Evolutionary conservation across 495 filamentous ascomycete species (phyloP).

Genomic region (Penicillium taxi): DNA sequence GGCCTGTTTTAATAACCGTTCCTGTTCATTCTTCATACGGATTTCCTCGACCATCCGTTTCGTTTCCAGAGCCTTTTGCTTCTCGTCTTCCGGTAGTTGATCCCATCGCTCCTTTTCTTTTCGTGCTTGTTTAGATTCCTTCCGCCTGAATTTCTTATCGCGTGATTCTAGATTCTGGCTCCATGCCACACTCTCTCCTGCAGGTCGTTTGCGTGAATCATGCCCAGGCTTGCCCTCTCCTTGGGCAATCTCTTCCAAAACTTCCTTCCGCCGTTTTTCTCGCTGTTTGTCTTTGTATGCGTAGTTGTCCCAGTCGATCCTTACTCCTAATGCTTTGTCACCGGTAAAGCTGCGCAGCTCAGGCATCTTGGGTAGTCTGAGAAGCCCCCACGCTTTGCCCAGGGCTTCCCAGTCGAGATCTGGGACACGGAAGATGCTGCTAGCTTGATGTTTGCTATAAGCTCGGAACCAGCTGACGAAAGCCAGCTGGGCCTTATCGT

Average conservation of each 20-base stretch:
- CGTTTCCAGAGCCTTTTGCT: conserved; percentile 58
- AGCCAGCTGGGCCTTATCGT: conserved; percentile 80
- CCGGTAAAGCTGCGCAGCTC: conserved; percentile 65
- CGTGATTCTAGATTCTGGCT: conserved; percentile 69
- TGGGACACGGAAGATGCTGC: conserved; percentile 77
- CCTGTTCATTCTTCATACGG: conserved; percentile 46
- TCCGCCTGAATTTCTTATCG: conserved; percentile 54
- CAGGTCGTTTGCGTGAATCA: conserved; percentile 24
- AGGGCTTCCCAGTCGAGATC: conserved; percentile 80
- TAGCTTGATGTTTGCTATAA: conserved; percentile 85
- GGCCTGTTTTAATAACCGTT: conserved; percentile 17
- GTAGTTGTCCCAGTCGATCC: conserved; percentile 51
- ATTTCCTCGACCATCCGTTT: conserved; percentile 66
- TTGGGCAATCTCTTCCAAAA: conserved; percentile 38
- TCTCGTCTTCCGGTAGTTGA: conserved; percentile 68
- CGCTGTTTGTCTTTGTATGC: conserved; percentile 71
- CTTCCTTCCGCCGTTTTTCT: conserved; percentile 60
- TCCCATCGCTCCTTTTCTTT: conserved; percentile 60
- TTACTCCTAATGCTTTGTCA: conserved; percentile 54
- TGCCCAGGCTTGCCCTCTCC: conserved; percentile 20
- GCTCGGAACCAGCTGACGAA: conserved; percentile 90
- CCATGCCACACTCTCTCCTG: conserved; percentile 65
- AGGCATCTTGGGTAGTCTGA: conserved; percentile 90
- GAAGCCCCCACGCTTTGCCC: conserved; percentile 71
- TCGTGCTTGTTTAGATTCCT: conserved; percentile 66